These are phyloP conservation scores for Venturia effusa DNA, from an alignment of 2,329 filamentous ascomycete species.

Conservation along the genomic window DNA sequence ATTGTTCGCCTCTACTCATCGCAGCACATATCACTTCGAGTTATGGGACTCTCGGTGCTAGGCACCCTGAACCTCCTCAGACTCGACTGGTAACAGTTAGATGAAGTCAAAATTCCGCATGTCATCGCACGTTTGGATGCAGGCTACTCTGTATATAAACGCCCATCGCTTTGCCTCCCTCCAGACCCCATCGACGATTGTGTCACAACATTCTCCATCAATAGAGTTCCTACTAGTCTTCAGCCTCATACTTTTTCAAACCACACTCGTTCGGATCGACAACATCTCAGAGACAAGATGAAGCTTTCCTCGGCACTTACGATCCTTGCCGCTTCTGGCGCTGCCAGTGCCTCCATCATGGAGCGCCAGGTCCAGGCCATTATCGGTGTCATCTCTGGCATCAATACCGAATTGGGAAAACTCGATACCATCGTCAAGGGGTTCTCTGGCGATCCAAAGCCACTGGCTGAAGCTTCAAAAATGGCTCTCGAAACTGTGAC, in stretches of 20 bases:
- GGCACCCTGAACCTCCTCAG: background rate
- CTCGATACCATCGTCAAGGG: conserved; percentile 18
- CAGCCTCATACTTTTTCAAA: background rate
- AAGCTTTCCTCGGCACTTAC: background rate
- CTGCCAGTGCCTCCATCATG: conserved; percentile 4
- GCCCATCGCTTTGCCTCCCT: background rate
- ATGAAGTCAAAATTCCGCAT: background rate
- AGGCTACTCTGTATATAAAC: background rate
- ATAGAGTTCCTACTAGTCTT: background rate
- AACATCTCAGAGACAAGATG: conserved; percentile 4
- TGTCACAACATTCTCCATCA: background rate
- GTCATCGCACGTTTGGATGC: background rate
- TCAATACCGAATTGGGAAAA: conserved; percentile 12
- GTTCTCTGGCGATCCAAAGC: conserved; percentile 19
- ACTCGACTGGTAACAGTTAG: conserved; percentile 5
- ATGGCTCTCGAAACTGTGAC: conserved; percentile 19
- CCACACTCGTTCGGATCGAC: background rate
- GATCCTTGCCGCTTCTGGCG: background rate
- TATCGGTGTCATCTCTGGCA: conserved; percentile 11
- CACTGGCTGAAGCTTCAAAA: conserved; percentile 17
- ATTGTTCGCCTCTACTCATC: background rate
- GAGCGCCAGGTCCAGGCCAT: conserved; percentile 12
- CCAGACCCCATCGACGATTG: background rate
- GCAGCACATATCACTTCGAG: background rate
- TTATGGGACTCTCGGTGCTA: background rate